Percentiles rank a stretch among this genome's conserved stretches.
Evolutionary conservation across 179 eudicot genomes (phyloP).

Genomic region (Patellifolia procumbens): DNA sequence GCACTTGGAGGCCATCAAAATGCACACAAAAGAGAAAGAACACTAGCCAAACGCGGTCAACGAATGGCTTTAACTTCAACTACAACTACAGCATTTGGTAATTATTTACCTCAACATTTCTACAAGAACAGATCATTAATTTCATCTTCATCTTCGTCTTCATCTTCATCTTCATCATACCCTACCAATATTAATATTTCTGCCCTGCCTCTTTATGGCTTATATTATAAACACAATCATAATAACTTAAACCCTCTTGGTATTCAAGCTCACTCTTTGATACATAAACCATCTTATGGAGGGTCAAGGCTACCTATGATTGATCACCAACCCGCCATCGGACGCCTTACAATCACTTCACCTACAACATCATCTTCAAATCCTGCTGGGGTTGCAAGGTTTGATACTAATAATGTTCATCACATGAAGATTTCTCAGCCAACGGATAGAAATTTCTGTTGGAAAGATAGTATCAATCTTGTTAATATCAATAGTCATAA

Average conservation of each 20-base stretch:
- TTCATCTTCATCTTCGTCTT: too few relatives aligned
- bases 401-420: constrained; percentile 17
- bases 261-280: constrained; percentile 38
- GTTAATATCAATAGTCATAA: constrained; percentile 24
- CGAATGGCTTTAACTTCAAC: neutral
- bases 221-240: constrained; percentile 8
- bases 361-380: constrained; percentile 24
- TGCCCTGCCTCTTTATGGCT: constrained; percentile 30
- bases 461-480: constrained; percentile 27
- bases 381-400: constrained; percentile 27
- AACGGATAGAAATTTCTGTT: too few relatives aligned
- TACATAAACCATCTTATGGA: constrained; percentile 35
- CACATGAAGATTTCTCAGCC: too few relatives aligned
- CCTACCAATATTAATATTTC: constrained; percentile 12
- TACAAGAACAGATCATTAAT: constrained; percentile 24
- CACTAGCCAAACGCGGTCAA: constrained; percentile 36
- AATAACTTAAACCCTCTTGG: constrained; percentile 30
- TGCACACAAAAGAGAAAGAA: constrained; percentile 40
- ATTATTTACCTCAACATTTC: too few relatives aligned
- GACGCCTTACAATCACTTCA: constrained; percentile 25
- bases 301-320: constrained; percentile 20
- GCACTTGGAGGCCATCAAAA: constrained; percentile 43
- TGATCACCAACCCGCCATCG: constrained; percentile 30
- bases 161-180: too few relatives aligned
- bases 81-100: constrained; percentile 5